Percentiles rank a stretch among this genome's conserved stretches.
Conservation (phyloP, 2,329 filamentous ascomycete genomes). For the Verticillium zaregamsianum region DNA sequence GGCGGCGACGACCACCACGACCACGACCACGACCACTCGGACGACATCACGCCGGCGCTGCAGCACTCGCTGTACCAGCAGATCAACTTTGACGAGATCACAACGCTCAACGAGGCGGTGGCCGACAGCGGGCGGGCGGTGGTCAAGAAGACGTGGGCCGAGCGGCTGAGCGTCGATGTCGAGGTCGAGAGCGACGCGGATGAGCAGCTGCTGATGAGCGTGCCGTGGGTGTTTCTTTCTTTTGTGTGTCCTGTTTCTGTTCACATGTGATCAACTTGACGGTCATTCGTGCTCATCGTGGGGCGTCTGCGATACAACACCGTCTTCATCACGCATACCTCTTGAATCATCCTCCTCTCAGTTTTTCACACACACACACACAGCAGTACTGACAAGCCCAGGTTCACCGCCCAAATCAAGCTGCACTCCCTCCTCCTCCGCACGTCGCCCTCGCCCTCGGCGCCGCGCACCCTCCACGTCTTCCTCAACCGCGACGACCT, state of each 20-base stretch:
- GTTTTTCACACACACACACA: no score
- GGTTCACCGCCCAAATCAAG: constrained; percentile 91
- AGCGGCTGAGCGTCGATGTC: constrained; percentile 66
- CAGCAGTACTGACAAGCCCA: constrained; percentile 26
- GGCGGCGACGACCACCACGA: constrained; percentile 48
- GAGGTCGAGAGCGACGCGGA: constrained; percentile 84
- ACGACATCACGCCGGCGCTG: constrained; percentile 87
- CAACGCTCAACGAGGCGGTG: constrained; percentile 76
- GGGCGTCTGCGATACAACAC: not conserved
- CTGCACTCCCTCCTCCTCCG: constrained; percentile 86
- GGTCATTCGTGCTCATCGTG: no score
- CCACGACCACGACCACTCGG: constrained; percentile 76
- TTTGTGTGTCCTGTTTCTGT: no score
- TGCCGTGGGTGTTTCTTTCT: constrained; percentile 62
- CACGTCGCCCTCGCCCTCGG: constrained; percentile 64
- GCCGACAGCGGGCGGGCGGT: constrained; percentile 67
- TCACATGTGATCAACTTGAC: no score
- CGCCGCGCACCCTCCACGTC: constrained; percentile 79
- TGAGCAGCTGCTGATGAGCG: constrained; percentile 87
- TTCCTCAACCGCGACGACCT: constrained; percentile 84
- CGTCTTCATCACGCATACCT: not conserved
- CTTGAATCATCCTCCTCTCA: not conserved
- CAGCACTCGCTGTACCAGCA: constrained; percentile 89
- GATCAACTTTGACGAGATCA: constrained; percentile 82
- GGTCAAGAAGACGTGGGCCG: constrained; percentile 86